phyloP scores from a whole-genome alignment of 2,329 filamentous ascomycete species.

The Calonectria crousiana region DNA sequence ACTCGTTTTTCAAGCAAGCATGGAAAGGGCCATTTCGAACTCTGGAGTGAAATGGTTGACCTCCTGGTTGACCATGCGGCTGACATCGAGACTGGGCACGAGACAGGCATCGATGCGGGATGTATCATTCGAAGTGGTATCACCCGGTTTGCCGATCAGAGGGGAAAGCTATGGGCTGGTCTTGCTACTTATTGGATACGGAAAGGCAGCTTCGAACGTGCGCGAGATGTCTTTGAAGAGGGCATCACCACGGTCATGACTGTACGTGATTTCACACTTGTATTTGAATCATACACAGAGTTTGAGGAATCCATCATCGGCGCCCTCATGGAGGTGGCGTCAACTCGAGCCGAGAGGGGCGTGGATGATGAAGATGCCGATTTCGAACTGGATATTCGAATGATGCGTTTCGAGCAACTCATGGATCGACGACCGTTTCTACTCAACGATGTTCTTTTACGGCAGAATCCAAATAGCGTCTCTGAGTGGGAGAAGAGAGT shows the following conservation, averaged over 20 bases:
- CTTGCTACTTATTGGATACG: conserved; percentile 97
- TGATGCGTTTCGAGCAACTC: conserved; percentile 97
- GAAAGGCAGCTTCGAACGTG: conserved; percentile 90
- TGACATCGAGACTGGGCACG: conserved; percentile 83
- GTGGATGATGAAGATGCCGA: conserved; percentile 85
- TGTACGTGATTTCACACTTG: conserved; percentile 94
- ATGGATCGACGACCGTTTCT: conserved; percentile 98
- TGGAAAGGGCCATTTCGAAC: conserved; percentile 93
- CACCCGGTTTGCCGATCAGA: conserved; percentile 89
- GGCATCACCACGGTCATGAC: conserved; percentile 99
- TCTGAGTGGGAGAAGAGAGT: conserved; percentile 97
- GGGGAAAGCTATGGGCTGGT: conserved; percentile 94
- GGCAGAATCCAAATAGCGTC: conserved; percentile 97
- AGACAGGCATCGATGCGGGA: conserved; percentile 89
- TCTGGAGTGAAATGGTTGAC: conserved; percentile 99
- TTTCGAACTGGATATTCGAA: conserved; percentile 93
- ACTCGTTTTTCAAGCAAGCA: conserved; percentile 91
- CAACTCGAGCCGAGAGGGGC: conserved; percentile 82
- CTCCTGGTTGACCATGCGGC: conserved; percentile 91
- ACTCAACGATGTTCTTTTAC: conserved; percentile 92
- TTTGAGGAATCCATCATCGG: conserved; percentile 97
- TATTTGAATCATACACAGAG: conserved; percentile 96
- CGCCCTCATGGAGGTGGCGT: conserved; percentile 89
- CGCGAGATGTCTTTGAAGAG: conserved; percentile 94
- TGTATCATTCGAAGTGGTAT: conserved; percentile 94